phyloP scores from a whole-genome alignment of 176 grass and related monocot species.

The Sorghum bicolor region Sorghum_bicolor_NCBIv3 NC_012876.2:2865001-2865500 shows the following conservation, averaged over 20 bases:
- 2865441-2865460: too few relatives aligned
- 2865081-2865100: not conserved
- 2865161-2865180: conserved; percentile 5
- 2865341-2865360: too few relatives aligned
- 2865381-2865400: too few relatives aligned
- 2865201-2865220: not conserved
- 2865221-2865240: too few relatives aligned
- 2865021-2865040: not conserved
- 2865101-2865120: not conserved
- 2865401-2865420: too few relatives aligned
- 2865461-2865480: not conserved
- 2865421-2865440: too few relatives aligned
- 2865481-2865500: not conserved
- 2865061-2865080: not conserved
- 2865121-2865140: conserved; percentile 8
- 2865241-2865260: too few relatives aligned
- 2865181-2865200: not conserved
- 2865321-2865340: too few relatives aligned
- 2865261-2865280: too few relatives aligned
- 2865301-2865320: too few relatives aligned
- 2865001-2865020: not conserved
- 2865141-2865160: conserved; percentile 8
- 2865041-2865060: not conserved
- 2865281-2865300: too few relatives aligned
- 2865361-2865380: too few relatives aligned